Evolutionary conservation across 768 basidiomycete genomes (phyloP).

Genomic region (Pleurotus cornucopiae): DNA sequence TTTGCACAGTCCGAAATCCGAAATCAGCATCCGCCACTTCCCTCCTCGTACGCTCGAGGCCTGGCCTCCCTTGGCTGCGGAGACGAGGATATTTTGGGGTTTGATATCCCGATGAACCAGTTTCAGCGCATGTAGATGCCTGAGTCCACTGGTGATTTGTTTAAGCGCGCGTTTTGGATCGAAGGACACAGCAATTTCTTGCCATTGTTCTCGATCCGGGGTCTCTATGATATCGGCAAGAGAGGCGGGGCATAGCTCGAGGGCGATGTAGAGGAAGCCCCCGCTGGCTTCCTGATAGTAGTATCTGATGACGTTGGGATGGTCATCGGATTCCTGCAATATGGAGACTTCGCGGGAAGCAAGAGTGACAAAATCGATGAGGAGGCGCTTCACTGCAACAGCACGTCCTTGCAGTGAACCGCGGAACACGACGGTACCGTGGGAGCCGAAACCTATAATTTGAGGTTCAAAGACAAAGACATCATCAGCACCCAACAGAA

Average conservation of each 20-base stretch:
- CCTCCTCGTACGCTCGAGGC: slow-evolving; percentile 29
- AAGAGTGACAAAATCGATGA: slow-evolving; percentile 93
- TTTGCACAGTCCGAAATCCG: slow-evolving; percentile 96
- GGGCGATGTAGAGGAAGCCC: slow-evolving; percentile 95
- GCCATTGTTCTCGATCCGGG: slow-evolving; percentile 61
- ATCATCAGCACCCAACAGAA: neutral
- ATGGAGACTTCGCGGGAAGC: slow-evolving; percentile 92
- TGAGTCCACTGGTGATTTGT: slow-evolving; percentile 84
- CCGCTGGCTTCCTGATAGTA: slow-evolving; percentile 94
- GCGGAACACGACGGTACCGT: slow-evolving; percentile 93
- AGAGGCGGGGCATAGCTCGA: slow-evolving; percentile 90
- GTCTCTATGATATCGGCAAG: slow-evolving; percentile 84
- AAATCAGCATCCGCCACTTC: slow-evolving; percentile 81
- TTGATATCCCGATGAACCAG: slow-evolving; percentile 99
- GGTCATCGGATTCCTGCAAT: slow-evolving; percentile 95
- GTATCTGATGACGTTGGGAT: slow-evolving; percentile 97
- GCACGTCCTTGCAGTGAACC: slow-evolving; percentile 96
- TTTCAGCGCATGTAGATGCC: slow-evolving; percentile 90
- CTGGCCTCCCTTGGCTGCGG: slow-evolving; percentile 51
- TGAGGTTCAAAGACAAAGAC: slow-evolving; percentile 3
- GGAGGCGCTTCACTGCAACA: slow-evolving; percentile 95
- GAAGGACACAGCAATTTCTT: slow-evolving; percentile 75
- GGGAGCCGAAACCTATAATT: slow-evolving; percentile 83
- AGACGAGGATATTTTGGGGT: slow-evolving; percentile 94
- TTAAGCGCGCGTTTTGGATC: slow-evolving; percentile 84